phyloP scores from a whole-genome alignment of 768 basidiomycete species.

The Clavulina sp. region DNA sequence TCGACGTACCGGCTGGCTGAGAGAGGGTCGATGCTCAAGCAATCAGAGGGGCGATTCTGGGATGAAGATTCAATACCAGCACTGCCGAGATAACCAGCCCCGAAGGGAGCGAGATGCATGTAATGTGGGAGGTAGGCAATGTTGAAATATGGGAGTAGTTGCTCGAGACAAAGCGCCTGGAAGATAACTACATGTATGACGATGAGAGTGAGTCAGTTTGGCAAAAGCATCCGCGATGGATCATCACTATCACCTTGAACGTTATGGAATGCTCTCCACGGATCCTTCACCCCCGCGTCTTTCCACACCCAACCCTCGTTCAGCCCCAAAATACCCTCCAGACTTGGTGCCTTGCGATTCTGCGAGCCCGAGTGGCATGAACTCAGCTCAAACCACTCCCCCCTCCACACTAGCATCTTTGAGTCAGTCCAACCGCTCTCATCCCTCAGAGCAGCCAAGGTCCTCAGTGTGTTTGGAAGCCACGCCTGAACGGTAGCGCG shows the following conservation, averaged over 20 bases:
- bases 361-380: background rate
- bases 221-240: background rate
- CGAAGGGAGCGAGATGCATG: background rate
- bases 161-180: background rate
- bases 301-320: background rate
- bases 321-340: background rate
- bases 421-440: background rate
- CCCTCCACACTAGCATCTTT: background rate
- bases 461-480: background rate
- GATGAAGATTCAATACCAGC: background rate
- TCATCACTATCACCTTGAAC: background rate
- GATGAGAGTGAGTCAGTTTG: background rate
- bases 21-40: background rate
- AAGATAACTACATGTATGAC: background rate
- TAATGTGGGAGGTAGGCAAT: background rate
- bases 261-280: background rate
- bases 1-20: background rate
- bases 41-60: background rate
- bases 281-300: background rate
- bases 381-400: background rate
- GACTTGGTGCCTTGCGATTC: background rate
- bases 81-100: background rate
- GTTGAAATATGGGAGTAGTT: background rate
- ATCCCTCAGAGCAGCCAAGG: background rate
- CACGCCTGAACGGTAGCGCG: background rate